Conservation (phyloP, 805 yeast species). For the Ogataea philodendri region DNA sequence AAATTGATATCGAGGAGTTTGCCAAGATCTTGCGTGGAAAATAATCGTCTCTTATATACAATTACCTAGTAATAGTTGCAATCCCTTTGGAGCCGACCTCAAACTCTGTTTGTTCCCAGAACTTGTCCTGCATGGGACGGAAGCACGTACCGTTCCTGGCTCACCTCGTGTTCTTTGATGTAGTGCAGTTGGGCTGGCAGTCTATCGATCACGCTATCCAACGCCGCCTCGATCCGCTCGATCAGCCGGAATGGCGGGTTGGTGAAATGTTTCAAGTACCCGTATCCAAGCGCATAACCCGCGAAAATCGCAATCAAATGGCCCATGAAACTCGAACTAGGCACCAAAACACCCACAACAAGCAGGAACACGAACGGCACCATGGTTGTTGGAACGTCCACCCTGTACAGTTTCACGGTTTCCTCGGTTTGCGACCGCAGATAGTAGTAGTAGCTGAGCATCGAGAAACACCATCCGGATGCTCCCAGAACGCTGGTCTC, state of each 20-base stretch:
- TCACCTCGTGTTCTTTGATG: conserved; percentile 60
- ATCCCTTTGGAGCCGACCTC: too few relatives aligned
- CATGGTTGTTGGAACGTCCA: conserved; percentile 55
- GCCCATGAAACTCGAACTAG: conserved; percentile 70
- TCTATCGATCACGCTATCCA: conserved; percentile 47
- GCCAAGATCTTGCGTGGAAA: conserved; percentile 83
- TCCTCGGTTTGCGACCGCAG: conserved; percentile 24
- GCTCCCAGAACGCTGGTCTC: conserved; percentile 59
- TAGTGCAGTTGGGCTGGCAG: conserved; percentile 55
- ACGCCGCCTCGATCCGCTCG: conserved; percentile 59
- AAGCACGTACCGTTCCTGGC: conserved; percentile 27
- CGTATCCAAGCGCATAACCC: conserved; percentile 64
- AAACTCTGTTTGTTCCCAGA: conserved; percentile 21
- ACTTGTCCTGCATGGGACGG: conserved; percentile 31
- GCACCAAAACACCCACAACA: conserved; percentile 50
- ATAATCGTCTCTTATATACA: conserved; percentile 32
- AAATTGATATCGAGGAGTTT: conserved; percentile 94
- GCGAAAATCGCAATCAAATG: conserved; percentile 65
- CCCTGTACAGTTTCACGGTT: conserved; percentile 13
- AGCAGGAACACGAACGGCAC: conserved; percentile 56
- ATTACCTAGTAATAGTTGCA: too few relatives aligned
- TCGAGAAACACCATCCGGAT: conserved; percentile 71
- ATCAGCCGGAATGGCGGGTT: conserved; percentile 67
- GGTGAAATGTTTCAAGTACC: conserved; percentile 52
- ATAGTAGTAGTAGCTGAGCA: conserved; percentile 60